A percentile compares a stretch with the other conserved stretches of the same genome.
Conservation (phyloP, 108 stramenopile genomes). For the Nitzschia sp. region DNA sequence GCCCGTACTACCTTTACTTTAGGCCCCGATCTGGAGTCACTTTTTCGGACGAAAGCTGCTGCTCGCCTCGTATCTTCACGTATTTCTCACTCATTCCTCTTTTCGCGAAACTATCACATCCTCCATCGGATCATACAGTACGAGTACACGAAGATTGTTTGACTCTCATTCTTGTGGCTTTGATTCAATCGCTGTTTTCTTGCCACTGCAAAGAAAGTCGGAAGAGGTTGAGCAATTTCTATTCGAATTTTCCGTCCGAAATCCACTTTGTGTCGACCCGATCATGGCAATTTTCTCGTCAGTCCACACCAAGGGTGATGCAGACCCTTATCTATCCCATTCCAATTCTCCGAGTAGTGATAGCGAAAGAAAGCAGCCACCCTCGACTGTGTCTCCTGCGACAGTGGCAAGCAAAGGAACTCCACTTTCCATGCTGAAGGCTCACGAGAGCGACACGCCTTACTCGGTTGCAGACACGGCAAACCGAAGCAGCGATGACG, state of each 20-base stretch:
- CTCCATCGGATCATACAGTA: too few relatives aligned
- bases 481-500: too few relatives aligned
- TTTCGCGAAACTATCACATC: too few relatives aligned
- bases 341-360: background rate
- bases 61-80: too few relatives aligned
- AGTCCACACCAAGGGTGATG: background rate
- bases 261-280: background rate
- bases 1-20: too few relatives aligned
- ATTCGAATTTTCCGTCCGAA: too few relatives aligned
- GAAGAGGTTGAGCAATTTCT: too few relatives aligned
- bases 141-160: too few relatives aligned
- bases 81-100: too few relatives aligned
- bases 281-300: background rate
- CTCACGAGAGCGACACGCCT: background rate
- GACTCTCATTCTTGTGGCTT: too few relatives aligned
- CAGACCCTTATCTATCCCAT: background rate
- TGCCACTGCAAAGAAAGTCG: too few relatives aligned
- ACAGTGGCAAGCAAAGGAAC: constrained; percentile 8
- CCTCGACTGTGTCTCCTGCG: constrained; percentile 10
- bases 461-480: background rate
- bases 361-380: background rate
- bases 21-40: background rate
- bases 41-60: background rate
- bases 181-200: too few relatives aligned
- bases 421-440: background rate